A percentile compares a stretch with the other conserved stretches of the same genome.
These are phyloP conservation scores for Luffa aegyptiaca DNA, from an alignment of 306 rosid genomes.

Conservation along the genomic window DNA sequence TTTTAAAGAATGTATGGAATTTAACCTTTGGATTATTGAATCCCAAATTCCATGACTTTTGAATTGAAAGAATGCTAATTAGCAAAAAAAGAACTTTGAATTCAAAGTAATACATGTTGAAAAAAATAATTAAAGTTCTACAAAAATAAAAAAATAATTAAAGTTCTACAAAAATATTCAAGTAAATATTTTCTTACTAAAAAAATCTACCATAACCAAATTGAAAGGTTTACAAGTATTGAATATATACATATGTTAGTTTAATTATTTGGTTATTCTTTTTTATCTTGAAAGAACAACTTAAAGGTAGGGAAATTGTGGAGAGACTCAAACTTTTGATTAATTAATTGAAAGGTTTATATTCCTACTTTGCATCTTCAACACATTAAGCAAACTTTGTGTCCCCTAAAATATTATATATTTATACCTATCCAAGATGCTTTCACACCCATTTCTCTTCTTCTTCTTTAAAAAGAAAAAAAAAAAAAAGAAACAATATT, in stretches of 20 bases:
- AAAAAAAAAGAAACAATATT: neutral
- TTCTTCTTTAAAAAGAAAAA: neutral
- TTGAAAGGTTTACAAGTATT: neutral
- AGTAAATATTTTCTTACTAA: neutral
- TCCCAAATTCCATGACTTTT: neutral
- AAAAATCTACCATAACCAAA: neutral
- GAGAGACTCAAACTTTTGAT: conserved; percentile 15
- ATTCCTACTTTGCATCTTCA: conserved; percentile 26
- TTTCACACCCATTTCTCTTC: conserved; percentile 15
- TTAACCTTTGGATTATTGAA: neutral
- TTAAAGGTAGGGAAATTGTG: conserved; percentile 13
- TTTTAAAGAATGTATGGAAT: neutral
- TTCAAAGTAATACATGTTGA: neutral
- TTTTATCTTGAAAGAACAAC: conserved; percentile 16
- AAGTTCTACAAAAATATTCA: neutral
- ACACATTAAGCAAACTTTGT: conserved; percentile 26
- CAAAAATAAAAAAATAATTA: too few relatives aligned
- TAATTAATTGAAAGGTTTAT: conserved; percentile 14
- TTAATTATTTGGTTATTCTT: neutral
- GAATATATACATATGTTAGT: neutral
- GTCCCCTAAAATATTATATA: conserved; percentile 14
- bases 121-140: neutral
- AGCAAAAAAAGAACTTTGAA: neutral
- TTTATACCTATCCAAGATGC: conserved; percentile 20
- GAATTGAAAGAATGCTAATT: neutral